Evolutionary conservation across 2,329 filamentous ascomycete genomes (phyloP).

Genomic region (Torrubiella hemipterigena): DNA sequence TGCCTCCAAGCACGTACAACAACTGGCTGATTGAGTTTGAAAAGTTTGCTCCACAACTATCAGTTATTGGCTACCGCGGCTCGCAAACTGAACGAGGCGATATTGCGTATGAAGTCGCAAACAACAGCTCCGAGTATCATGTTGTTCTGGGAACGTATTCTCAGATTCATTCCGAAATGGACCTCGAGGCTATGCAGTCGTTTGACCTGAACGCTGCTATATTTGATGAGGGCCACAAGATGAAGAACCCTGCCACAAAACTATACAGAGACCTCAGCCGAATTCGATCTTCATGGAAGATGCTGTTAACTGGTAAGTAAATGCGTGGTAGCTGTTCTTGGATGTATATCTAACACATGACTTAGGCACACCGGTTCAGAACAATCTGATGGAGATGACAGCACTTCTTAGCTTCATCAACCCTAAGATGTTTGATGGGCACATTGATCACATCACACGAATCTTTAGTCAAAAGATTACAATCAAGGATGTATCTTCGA

Average conservation of each 20-base stretch:
- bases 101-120: constrained; percentile 54
- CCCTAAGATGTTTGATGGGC: constrained; percentile 66
- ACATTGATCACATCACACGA: constrained; percentile 66
- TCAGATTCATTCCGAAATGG: constrained; percentile 41
- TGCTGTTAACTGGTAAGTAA: constrained; percentile 48
- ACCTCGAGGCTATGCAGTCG: constrained; percentile 36
- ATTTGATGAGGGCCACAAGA: constrained; percentile 87
- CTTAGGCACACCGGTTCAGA: constrained; percentile 83
- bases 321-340: neutral
- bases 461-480: constrained; percentile 91
- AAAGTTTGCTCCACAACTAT: constrained; percentile 68
- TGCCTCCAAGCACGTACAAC: constrained; percentile 85
- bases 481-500: constrained; percentile 63
- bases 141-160: constrained; percentile 49
- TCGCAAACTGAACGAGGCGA: constrained; percentile 52
- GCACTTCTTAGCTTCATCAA: constrained; percentile 91
- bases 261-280: constrained; percentile 68
- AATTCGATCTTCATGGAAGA: constrained; percentile 70
- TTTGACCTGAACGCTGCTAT: constrained; percentile 47
- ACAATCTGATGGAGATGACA: constrained; percentile 87
- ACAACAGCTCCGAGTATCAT: constrained; percentile 52
- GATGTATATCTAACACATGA: constrained; percentile 8
- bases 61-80: constrained; percentile 60
- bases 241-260: constrained; percentile 80
- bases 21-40: constrained; percentile 92